phyloP scores from a whole-genome alignment of 2,329 filamentous ascomycete species.

The Fusarium liriodendri region DNA sequence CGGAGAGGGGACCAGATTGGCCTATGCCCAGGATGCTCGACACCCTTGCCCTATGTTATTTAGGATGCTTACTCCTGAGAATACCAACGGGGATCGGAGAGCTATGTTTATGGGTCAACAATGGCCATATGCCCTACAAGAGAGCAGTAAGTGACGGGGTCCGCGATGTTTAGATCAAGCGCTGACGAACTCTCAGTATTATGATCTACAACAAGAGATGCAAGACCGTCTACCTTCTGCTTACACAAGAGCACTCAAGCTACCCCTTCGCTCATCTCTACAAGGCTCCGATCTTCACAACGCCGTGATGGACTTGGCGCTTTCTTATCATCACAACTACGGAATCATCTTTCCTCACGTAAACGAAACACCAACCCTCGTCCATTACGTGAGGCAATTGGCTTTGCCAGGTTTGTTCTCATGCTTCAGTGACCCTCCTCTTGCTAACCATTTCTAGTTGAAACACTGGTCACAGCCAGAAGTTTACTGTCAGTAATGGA shows the following conservation, averaged over 20 bases:
- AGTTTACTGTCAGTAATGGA: slow-evolving; percentile 62
- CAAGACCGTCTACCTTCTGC: slow-evolving; percentile 70
- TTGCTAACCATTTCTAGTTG: slow-evolving; percentile 61
- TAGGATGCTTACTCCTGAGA: slow-evolving; percentile 79
- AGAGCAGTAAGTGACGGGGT: slow-evolving; percentile 65
- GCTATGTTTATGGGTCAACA: slow-evolving; percentile 74
- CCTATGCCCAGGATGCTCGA: slow-evolving; percentile 77
- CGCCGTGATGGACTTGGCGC: slow-evolving; percentile 69
- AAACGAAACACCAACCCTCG: slow-evolving; percentile 75
- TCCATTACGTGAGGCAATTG: slow-evolving; percentile 77
- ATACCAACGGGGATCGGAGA: slow-evolving; percentile 82
- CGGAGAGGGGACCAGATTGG: slow-evolving; percentile 60
- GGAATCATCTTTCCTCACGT: slow-evolving; percentile 78
- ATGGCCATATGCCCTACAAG: slow-evolving; percentile 77
- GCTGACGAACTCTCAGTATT: slow-evolving; percentile 54
- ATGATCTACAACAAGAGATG: slow-evolving; percentile 72
- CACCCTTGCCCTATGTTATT: slow-evolving; percentile 81
- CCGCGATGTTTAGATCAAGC: background rate
- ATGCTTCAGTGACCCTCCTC: too few species aligned
- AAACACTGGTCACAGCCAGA: slow-evolving; percentile 52
- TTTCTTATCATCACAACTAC: slow-evolving; percentile 75
- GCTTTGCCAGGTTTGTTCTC: slow-evolving; percentile 74
- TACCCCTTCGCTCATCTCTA: slow-evolving; percentile 54
- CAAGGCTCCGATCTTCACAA: slow-evolving; percentile 71
- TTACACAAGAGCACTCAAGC: slow-evolving; percentile 71